These are phyloP conservation scores for Malassezia furfur DNA, from an alignment of 1,284 basidiomycete species.

Conservation along the genomic window DNA sequence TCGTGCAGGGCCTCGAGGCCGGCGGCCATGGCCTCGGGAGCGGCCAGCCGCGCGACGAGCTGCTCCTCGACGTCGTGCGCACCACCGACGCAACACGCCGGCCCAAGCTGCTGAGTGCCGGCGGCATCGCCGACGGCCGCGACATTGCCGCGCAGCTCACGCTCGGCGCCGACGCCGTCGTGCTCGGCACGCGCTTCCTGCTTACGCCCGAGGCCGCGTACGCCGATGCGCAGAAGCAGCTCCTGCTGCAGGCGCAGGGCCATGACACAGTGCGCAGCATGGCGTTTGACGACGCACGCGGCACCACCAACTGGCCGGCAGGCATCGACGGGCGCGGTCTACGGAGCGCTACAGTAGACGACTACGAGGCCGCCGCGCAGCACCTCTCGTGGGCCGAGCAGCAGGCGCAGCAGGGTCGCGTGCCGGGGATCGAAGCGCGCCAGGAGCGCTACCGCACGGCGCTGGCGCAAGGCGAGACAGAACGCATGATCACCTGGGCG, in stretches of 20 bases:
- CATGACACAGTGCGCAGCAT: slow-evolving; percentile 31
- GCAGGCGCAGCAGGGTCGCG: slow-evolving; percentile 12
- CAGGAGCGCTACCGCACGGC: slow-evolving; percentile 36
- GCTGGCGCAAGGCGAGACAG: slow-evolving; percentile 23
- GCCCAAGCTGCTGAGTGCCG: slow-evolving; percentile 28
- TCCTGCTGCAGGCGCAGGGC: slow-evolving; percentile 21
- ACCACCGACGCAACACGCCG: slow-evolving; percentile 14
- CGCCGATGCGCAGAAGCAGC: slow-evolving; percentile 31
- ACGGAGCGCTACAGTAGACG: slow-evolving; percentile 31
- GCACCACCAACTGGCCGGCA: slow-evolving; percentile 39
- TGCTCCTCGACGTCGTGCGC: slow-evolving; percentile 20
- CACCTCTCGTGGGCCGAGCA: not conserved
- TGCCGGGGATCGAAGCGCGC: slow-evolving; percentile 17
- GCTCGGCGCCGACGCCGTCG: slow-evolving; percentile 37
- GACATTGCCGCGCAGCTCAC: slow-evolving; percentile 30
- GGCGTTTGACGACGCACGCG: slow-evolving; percentile 42
- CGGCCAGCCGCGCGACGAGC: slow-evolving; percentile 29
- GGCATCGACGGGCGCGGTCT: slow-evolving; percentile 42
- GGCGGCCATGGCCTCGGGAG: slow-evolving; percentile 40
- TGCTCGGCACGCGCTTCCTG: slow-evolving; percentile 41
- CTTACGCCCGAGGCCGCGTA: slow-evolving; percentile 39
- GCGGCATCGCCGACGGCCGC: slow-evolving; percentile 32
- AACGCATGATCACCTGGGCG: slow-evolving; percentile 39
- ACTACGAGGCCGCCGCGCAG: slow-evolving; percentile 28
- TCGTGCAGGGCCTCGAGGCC: slow-evolving; percentile 33